phyloP scores from a whole-genome alignment of 352 stramenopile species.

The Paralagenidium karlingii region DNA sequence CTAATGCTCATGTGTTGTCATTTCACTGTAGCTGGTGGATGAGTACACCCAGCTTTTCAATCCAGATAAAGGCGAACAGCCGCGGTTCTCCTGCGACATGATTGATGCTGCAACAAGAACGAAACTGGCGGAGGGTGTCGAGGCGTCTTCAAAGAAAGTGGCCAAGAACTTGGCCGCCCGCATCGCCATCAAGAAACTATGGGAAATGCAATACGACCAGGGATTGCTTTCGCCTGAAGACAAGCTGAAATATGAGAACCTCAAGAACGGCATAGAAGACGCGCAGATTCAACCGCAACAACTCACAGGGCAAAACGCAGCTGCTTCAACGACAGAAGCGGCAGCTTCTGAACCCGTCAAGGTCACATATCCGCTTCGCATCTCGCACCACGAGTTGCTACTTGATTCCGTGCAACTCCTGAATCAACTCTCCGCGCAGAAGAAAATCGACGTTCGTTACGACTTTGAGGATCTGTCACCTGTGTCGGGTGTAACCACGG shows the following conservation, averaged over 20 bases:
- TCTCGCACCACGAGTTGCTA: constrained; percentile 30
- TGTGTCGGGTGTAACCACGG: constrained; percentile 4
- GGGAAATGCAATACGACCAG: constrained; percentile 50
- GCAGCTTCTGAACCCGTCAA: neutral
- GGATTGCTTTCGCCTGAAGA: constrained; percentile 39
- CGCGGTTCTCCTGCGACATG: constrained; percentile 48
- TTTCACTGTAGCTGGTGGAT: constrained; percentile 17
- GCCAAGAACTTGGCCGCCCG: constrained; percentile 57
- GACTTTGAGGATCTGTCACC: constrained; percentile 32
- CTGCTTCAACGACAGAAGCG: neutral
- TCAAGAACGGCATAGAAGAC: constrained; percentile 26
- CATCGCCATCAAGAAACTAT: constrained; percentile 58
- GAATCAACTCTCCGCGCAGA: constrained; percentile 35
- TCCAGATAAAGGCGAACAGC: constrained; percentile 31
- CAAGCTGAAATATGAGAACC: constrained; percentile 33
- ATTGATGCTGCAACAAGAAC: constrained; percentile 20
- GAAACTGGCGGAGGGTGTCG: constrained; percentile 33
- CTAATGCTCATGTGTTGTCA: neutral
- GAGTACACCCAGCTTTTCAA: constrained; percentile 30
- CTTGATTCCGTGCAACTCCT: constrained; percentile 29
- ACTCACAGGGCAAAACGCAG: constrained; percentile 30
- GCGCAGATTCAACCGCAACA: constrained; percentile 26
- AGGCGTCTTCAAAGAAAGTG: constrained; percentile 45
- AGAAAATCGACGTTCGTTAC: constrained; percentile 23
- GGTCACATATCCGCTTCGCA: constrained; percentile 6